A percentile compares a stretch with the other conserved stretches of the same genome.
Evolutionary conservation across 2,329 filamentous ascomycete species (phyloP).

Genomic region (Thelonectria olida): DNA sequence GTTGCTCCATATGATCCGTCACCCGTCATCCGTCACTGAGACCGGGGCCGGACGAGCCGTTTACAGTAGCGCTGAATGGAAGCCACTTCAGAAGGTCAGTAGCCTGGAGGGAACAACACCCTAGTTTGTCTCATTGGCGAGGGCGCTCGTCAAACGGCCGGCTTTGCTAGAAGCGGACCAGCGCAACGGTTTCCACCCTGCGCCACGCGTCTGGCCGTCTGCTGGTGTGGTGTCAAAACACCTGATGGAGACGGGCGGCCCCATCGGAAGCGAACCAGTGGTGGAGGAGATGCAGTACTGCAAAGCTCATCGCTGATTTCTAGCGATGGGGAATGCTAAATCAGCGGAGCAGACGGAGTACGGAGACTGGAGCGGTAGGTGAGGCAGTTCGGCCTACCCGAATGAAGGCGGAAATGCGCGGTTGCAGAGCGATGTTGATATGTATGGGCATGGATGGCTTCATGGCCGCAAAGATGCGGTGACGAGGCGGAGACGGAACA

Average conservation of each 20-base stretch:
- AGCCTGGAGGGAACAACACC: background rate
- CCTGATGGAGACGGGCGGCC: slow-evolving; percentile 15
- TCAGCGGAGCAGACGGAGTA: background rate
- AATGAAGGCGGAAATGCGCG: slow-evolving; percentile 13
- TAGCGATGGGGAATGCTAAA: slow-evolving; percentile 1
- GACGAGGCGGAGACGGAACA: background rate
- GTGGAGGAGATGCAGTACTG: slow-evolving; percentile 13
- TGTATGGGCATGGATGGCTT: background rate
- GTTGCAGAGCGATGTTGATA: slow-evolving; percentile 11
- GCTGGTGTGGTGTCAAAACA: slow-evolving; percentile 29
- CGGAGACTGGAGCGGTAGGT: background rate
- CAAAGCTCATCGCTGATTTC: slow-evolving; percentile 6
- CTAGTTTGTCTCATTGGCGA: slow-evolving; percentile 15
- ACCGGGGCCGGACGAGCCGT: slow-evolving; percentile 30
- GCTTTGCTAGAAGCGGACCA: slow-evolving; percentile 34
- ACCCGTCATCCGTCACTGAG: slow-evolving; percentile 10
- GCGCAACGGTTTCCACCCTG: slow-evolving; percentile 34
- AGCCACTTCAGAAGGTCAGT: slow-evolving; percentile 5
- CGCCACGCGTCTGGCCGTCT: slow-evolving; percentile 38
- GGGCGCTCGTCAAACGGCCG: slow-evolving; percentile 27
- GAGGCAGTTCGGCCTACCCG: slow-evolving; percentile 5
- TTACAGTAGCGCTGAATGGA: slow-evolving; percentile 9
- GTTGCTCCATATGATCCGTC: background rate
- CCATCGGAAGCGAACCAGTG: slow-evolving; percentile 20
- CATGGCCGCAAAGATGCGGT: background rate